These are phyloP conservation scores for Agaricus blazei DNA, from an alignment of 768 basidiomycete species.

Conservation along the genomic window DNA sequence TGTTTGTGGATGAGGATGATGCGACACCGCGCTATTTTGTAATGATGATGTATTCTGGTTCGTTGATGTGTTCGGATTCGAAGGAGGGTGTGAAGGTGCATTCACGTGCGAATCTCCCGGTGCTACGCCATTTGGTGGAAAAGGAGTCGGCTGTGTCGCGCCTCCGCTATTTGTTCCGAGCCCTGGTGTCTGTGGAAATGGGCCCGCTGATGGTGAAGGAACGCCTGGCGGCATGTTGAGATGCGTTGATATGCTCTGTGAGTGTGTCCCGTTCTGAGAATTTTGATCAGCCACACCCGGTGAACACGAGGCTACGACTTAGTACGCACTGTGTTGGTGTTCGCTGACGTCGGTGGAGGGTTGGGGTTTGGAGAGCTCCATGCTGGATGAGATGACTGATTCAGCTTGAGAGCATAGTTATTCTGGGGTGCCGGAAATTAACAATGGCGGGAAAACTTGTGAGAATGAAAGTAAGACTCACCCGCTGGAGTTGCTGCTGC, in stretches of 20 bases:
- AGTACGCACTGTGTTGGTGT: conserved; percentile 9
- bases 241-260: conserved; percentile 38
- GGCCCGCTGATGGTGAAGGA: conserved; percentile 24
- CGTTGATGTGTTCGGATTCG: conserved; percentile 27
- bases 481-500: conserved; percentile 54
- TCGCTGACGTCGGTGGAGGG: conserved; percentile 24
- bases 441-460: background rate
- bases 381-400: conserved; percentile 54
- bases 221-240: conserved; percentile 48
- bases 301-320: background rate
- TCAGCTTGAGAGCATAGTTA: conserved; percentile 60
- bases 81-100: conserved; percentile 27
- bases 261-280: conserved; percentile 31
- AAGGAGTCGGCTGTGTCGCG: conserved; percentile 26
- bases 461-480: conserved; percentile 31
- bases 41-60: conserved; percentile 29
- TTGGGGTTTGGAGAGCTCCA: conserved; percentile 56
- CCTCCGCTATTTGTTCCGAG: conserved; percentile 22
- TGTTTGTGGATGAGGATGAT: conserved; percentile 64
- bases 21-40: conserved; percentile 27
- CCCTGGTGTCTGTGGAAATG: conserved; percentile 19
- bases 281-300: background rate
- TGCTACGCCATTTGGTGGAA: conserved; percentile 30
- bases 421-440: conserved; percentile 27
- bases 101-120: conserved; percentile 27